Percentiles rank a stretch among this genome's conserved stretches.
Conservation (phyloP, 2,329 filamentous ascomycete genomes). For the Paecilomyces fulvus region DNA sequence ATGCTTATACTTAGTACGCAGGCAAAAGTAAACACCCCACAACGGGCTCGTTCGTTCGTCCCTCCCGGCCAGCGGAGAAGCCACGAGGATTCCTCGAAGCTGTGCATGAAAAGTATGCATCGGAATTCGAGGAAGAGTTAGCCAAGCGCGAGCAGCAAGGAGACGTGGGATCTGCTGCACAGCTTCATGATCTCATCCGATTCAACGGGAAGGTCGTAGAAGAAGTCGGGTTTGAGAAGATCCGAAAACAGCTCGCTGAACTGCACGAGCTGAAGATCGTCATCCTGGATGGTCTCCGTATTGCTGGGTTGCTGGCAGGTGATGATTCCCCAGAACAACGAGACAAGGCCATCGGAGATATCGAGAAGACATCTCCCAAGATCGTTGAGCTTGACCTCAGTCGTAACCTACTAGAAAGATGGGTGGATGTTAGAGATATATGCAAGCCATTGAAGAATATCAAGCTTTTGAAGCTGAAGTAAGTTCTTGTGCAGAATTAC, state of each 20-base stretch:
- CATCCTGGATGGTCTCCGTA: slow-evolving; percentile 67
- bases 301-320: slow-evolving; percentile 36
- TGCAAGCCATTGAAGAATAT: slow-evolving; percentile 62
- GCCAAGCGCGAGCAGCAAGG: slow-evolving; percentile 3
- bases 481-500: slow-evolving; percentile 20
- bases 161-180: slow-evolving; percentile 1
- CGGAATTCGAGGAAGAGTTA: slow-evolving; percentile 39
- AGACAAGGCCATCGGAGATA: slow-evolving; percentile 34
- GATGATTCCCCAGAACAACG: slow-evolving; percentile 13
- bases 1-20: slow-evolving; percentile 27
- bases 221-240: slow-evolving; percentile 93
- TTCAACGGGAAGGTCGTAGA: slow-evolving; percentile 77
- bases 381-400: slow-evolving; percentile 73
- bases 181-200: slow-evolving; percentile 50
- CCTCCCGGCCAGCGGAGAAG: slow-evolving; percentile 59
- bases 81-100: slow-evolving; percentile 70
- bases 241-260: slow-evolving; percentile 66
- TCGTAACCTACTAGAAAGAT: slow-evolving; percentile 66
- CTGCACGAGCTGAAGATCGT: slow-evolving; percentile 71
- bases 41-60: slow-evolving; percentile 79
- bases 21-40: slow-evolving; percentile 56
- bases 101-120: slow-evolving; percentile 74
- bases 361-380: slow-evolving; percentile 49
- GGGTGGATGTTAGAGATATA: slow-evolving; percentile 60
- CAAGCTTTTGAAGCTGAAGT: slow-evolving; percentile 63